Conservation (phyloP, 306 rosid genomes). For the Biancaea sappan region DNA sequence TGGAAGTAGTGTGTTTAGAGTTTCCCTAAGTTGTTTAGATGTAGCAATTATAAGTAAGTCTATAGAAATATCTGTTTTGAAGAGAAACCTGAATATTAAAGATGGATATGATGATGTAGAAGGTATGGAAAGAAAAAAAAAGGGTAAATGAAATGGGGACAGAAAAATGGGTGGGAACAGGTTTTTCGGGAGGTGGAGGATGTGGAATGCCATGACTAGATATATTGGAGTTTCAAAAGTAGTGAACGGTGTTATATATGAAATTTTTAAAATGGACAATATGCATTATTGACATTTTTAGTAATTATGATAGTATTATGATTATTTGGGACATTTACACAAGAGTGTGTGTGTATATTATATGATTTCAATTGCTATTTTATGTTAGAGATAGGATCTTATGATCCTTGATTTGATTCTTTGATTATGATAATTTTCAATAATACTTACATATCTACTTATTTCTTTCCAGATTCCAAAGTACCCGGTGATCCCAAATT, state of each 20-base stretch:
- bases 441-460: conserved; percentile 24
- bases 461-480: conserved; percentile 75
- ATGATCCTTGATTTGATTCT: background rate
- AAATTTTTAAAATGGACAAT: background rate
- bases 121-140: background rate
- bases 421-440: conserved; percentile 10
- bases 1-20: background rate
- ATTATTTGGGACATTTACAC: background rate
- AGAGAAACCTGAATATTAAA: background rate
- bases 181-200: background rate
- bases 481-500: conserved; percentile 75
- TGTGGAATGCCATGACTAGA: background rate
- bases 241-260: background rate
- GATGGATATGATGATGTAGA: background rate
- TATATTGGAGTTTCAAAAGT: background rate
- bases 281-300: background rate
- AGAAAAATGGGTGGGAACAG: background rate
- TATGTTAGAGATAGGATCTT: background rate
- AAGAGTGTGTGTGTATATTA: no score
- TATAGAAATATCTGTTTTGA: background rate
- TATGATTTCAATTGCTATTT: background rate
- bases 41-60: background rate
- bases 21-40: background rate
- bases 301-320: background rate
- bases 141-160: background rate